These are phyloP conservation scores for Basipetospora chlamydospora DNA, from an alignment of 2,329 filamentous ascomycete species.

Conservation along the genomic window DNA sequence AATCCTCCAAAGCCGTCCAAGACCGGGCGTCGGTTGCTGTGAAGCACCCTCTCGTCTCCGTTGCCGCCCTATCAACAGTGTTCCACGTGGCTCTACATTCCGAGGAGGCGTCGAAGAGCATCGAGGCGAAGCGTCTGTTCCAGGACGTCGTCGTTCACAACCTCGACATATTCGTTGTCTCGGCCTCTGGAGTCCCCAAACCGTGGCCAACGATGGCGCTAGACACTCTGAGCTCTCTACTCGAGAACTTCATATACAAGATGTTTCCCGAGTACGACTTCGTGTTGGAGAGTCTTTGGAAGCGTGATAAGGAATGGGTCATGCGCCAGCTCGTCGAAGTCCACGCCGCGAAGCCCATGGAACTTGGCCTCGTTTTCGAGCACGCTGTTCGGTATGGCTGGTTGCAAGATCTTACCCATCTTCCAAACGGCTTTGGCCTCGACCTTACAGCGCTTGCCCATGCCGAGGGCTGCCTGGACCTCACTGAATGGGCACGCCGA, in stretches of 20 bases:
- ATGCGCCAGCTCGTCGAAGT: constrained; percentile 67
- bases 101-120: constrained; percentile 43
- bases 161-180: constrained; percentile 64
- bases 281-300: constrained; percentile 83
- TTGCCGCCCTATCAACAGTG: constrained; percentile 62
- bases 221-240: constrained; percentile 62
- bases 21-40: constrained; percentile 47
- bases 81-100: constrained; percentile 51
- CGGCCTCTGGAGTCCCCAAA: constrained; percentile 61
- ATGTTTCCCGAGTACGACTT: constrained; percentile 68
- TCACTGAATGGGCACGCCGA: constrained; percentile 65
- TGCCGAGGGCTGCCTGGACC: constrained; percentile 62
- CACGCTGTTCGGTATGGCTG: constrained; percentile 71
- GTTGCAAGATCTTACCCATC: constrained; percentile 66
- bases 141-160: constrained; percentile 57
- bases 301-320: constrained; percentile 79
- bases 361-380: constrained; percentile 27
- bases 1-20: constrained; percentile 32
- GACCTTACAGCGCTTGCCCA: constrained; percentile 80
- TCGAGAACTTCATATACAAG: constrained; percentile 72
- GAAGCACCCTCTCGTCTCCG: constrained; percentile 76
- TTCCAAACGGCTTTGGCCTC: constrained; percentile 71
- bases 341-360: constrained; percentile 56
- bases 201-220: constrained; percentile 63
- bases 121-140: constrained; percentile 50